Conservation (phyloP, 2,329 filamentous ascomycete genomes). For the Venturia effusa region DNA sequence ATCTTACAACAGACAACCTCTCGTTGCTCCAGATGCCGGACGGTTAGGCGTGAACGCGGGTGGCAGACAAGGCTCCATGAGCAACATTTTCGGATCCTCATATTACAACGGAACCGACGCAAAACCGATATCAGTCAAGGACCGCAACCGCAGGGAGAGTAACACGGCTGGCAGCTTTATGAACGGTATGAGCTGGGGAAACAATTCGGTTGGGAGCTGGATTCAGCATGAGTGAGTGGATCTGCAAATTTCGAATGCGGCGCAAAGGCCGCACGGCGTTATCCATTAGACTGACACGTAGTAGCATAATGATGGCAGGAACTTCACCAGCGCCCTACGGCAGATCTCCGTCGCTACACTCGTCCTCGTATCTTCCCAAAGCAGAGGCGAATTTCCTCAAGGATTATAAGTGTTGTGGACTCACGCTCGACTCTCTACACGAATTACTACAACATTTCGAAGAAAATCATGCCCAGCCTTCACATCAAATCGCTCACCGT, state of each 20-base stretch:
- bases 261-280: background rate
- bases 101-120: conserved; percentile 48
- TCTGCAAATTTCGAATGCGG: conserved; percentile 9
- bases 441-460: conserved; percentile 95
- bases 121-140: conserved; percentile 50
- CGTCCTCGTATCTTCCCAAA: conserved; percentile 90
- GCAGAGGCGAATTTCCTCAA: conserved; percentile 96
- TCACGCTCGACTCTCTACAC: conserved; percentile 81
- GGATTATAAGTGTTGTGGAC: conserved; percentile 91
- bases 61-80: conserved; percentile 45
- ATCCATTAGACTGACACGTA: background rate
- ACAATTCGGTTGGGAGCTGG: conserved; percentile 90
- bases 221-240: conserved; percentile 90
- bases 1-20: conserved; percentile 18
- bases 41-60: conserved; percentile 24
- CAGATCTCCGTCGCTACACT: conserved; percentile 91
- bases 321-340: conserved; percentile 86
- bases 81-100: conserved; percentile 31
- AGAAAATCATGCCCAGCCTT: conserved; percentile 74
- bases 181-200: conserved; percentile 93
- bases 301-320: conserved; percentile 79
- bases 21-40: conserved; percentile 16
- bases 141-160: conserved; percentile 46
- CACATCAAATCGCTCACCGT: conserved; percentile 29
- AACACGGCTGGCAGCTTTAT: conserved; percentile 49